Evolutionary conservation across 2,329 filamentous ascomycete genomes (phyloP), one percentile per base, ranked within the genome.

Genomic region (Chaetomiaceae sp.): DNA sequence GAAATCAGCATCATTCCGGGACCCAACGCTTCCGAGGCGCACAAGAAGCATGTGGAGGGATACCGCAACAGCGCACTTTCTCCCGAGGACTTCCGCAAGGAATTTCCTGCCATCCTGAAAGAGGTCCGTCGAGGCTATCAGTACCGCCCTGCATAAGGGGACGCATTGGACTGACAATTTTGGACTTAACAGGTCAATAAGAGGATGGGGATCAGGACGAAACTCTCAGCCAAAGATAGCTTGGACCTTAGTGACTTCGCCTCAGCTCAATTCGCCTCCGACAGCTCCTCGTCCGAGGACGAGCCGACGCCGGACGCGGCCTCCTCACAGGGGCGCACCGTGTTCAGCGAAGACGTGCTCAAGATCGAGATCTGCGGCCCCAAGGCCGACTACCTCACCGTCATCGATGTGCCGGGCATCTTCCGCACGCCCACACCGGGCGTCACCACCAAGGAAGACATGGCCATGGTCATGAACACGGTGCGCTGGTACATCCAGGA

Each of bases 361-460:
- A 70, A 65, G 49, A 70, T 72, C 17, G 68, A 71, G 37, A 72
- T 74, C 26, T 63, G 61, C 3, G 72, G 74, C 0, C 75, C 73
- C 0, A 42, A 65, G 0, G 61, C 69, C 64, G 54, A 69, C 3
- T 69, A 76, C 17, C 62, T 78, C 8, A 78, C 74, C 0, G 64
- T 78, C 3, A 77, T 78, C 6, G 75, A 78, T n/a, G 73, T 78
- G 0, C 75, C 74, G 0, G 75, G 74, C 0, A 76, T 78, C 33
- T 77, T 78, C 46, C 66, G 68, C 6, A 58, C 58, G 1, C 51
- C 66, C 4, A 68, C 56, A 0, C 47, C 51, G 38, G 71, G 70
- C 0, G 22, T 69, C 1, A 76, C 73, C 0, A 72, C 70, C 0
- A 66, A 71, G 3, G 49, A 48, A 0, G 75, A 78, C 48, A 74